phyloP scores from a whole-genome alignment of 768 basidiomycete species.

The Podaxis mareebaensis region DNA sequence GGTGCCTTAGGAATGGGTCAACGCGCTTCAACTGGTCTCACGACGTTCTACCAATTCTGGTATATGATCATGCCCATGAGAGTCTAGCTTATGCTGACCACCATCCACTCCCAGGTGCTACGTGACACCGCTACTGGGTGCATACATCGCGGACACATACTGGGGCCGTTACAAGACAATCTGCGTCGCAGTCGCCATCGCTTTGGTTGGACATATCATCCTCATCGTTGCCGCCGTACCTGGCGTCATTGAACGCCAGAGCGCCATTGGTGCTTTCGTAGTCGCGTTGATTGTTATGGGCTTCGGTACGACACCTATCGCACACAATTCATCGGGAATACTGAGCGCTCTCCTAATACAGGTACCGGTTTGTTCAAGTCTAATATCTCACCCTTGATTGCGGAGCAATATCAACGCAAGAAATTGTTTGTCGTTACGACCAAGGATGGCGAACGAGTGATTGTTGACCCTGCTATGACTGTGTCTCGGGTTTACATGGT shows the following conservation, averaged over 20 bases:
- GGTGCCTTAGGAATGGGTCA: constrained; percentile 72
- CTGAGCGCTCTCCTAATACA: constrained; percentile 20
- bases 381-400: constrained; percentile 76
- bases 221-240: constrained; percentile 69
- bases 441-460: constrained; percentile 63
- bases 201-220: constrained; percentile 63
- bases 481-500: constrained; percentile 76
- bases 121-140: constrained; percentile 60
- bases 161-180: constrained; percentile 73
- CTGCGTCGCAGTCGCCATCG: constrained; percentile 52
- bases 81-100: constrained; percentile 3
- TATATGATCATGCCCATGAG: constrained; percentile 23
- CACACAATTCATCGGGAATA: neutral
- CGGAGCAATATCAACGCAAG: constrained; percentile 69
- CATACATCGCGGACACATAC: constrained; percentile 66
- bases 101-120: constrained; percentile 43
- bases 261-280: constrained; percentile 52
- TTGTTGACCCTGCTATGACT: constrained; percentile 73
- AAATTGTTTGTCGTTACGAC: constrained; percentile 52
- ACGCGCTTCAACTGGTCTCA: constrained; percentile 69
- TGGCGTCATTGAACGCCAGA: constrained; percentile 55
- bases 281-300: constrained; percentile 66
- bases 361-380: constrained; percentile 76
- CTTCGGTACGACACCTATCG: constrained; percentile 28
- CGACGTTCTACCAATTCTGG: constrained; percentile 75